These are phyloP conservation scores for Apocynum venetum DNA, from an alignment of 257 asterid species.

Conservation along the genomic window DNA sequence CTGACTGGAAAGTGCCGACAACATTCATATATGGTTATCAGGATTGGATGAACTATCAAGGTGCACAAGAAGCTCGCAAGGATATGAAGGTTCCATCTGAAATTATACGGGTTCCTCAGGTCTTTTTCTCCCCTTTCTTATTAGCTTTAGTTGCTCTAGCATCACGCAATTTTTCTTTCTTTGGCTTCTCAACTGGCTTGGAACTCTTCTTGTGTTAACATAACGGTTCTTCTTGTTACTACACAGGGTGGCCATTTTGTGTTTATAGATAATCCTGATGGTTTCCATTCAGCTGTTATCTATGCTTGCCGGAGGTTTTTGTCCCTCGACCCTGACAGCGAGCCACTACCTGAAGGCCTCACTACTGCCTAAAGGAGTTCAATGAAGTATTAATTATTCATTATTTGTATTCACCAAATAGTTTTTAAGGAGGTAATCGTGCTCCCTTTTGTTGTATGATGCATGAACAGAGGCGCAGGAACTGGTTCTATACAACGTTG, in stretches of 20 bases:
- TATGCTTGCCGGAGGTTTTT: constrained; percentile 61
- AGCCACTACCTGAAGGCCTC: constrained; percentile 56
- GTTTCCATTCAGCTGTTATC: constrained; percentile 69
- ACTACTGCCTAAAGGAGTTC: constrained; percentile 31
- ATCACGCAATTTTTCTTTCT: not conserved
- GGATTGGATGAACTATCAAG: constrained; percentile 83
- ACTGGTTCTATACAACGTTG: not conserved
- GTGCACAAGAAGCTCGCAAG: constrained; percentile 69
- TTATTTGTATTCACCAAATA: not conserved
- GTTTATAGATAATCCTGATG: constrained; percentile 59
- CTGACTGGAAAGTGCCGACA: constrained; percentile 83
- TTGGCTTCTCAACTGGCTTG: not conserved
- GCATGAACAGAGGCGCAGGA: not conserved
- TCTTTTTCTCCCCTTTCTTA: constrained; percentile 22
- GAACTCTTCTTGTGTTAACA: not conserved
- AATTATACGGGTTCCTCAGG: constrained; percentile 77
- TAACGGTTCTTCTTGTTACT: not conserved
- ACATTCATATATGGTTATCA: constrained; percentile 71
- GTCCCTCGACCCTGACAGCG: constrained; percentile 26
- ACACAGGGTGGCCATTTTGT: constrained; percentile 74
- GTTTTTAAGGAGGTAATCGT: not conserved
- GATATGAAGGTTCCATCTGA: constrained; percentile 73
- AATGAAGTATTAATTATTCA: not conserved
- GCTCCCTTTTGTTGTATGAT: not conserved
- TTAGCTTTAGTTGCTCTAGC: not conserved